Evolutionary conservation across 768 basidiomycete species (phyloP), one percentile per base, ranked within the genome.

Genomic region (Heimioporus sp.): DNA sequence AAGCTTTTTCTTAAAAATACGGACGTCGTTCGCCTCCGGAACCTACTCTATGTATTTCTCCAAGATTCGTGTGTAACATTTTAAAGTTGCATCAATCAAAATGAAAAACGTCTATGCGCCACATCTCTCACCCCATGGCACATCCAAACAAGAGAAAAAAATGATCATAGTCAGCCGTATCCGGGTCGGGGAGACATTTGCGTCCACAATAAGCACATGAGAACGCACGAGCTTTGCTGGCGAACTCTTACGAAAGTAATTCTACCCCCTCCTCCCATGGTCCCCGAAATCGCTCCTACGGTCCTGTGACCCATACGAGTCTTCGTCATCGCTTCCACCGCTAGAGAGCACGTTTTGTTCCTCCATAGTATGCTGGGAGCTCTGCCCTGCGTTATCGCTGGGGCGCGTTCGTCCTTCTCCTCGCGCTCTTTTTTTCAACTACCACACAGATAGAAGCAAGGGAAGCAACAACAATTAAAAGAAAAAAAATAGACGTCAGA

Each of bases 401-500:
- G 51, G 10, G 44, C 65, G 69, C 13, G 68, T 49, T 36, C 69
- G 58, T 13, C 44, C 55, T 28, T 71, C 69, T 31, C 67, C 69
- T 51, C 69, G 65, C 48, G 69, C 65, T 58, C 68, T 69, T 43
- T 69, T 69, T 52, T 69, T 69, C 11, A 69, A 39, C 68, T 69
- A 45, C 24, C 17, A 49, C 54, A 52, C 50, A 48, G 48, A 47
- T 42, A 28, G 24, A 28, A 28, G 24, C 24, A 28, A 28, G 24
- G 6, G 24, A 28, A 28, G 24, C 24, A 28, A 28, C 24, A 5
- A 28, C 24, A 28, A 28, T 28, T n/a, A 24, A 24, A 16, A 43
- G 28, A n/a, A n/a, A 20, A 46, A 46, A 52, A 52, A 52, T 39
- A 56, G 46, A 50, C 37, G 50, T 71, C 57, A 71, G 60, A 55